Percentiles rank a stretch among this genome's conserved stretches.
Conservation (phyloP, 192 early-diverging fungal genomes). For the Helicostylum pulchrum region DNA sequence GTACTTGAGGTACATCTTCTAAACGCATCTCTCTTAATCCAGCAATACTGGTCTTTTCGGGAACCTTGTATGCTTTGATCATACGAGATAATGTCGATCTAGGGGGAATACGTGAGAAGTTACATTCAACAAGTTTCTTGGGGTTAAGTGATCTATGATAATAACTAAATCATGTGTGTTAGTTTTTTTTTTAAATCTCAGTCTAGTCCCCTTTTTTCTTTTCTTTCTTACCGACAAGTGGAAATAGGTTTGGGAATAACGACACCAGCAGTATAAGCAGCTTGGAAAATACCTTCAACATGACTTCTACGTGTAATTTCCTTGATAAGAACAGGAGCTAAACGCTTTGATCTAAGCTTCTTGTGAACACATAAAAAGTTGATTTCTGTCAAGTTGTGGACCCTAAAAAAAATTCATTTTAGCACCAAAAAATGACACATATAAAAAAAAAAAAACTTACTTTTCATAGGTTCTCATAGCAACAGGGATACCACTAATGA, state of each 20-base stretch:
- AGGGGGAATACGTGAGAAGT: constrained; percentile 79
- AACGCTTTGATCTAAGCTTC: constrained; percentile 88
- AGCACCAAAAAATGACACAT: neutral
- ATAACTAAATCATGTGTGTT: constrained; percentile 55
- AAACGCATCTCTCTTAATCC: constrained; percentile 80
- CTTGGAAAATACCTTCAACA: constrained; percentile 93
- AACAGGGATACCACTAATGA: constrained; percentile 92
- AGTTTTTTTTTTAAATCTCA: neutral
- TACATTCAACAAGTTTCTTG: constrained; percentile 90
- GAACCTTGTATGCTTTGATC: constrained; percentile 71
- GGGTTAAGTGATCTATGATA: constrained; percentile 94
- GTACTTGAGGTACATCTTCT: constrained; percentile 73
- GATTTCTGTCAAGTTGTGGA: constrained; percentile 85
- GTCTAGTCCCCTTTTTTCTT: neutral
- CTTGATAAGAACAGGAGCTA: constrained; percentile 95
- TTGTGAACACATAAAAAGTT: constrained; percentile 98
- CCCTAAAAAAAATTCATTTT: constrained; percentile 24
- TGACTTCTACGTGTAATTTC: constrained; percentile 95
- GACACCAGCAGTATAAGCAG: constrained; percentile 93
- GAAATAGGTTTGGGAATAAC: constrained; percentile 87
- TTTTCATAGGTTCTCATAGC: constrained; percentile 67
- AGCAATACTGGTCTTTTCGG: constrained; percentile 53
- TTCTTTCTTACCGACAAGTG: constrained; percentile 49
- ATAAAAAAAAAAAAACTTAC: constrained; percentile 38
- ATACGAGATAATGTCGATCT: constrained; percentile 71